Evolutionary conservation across 2,329 filamentous ascomycete genomes (phyloP), one percentile per base, ranked within the genome.

Genomic region (Claviceps purpurea): DNA sequence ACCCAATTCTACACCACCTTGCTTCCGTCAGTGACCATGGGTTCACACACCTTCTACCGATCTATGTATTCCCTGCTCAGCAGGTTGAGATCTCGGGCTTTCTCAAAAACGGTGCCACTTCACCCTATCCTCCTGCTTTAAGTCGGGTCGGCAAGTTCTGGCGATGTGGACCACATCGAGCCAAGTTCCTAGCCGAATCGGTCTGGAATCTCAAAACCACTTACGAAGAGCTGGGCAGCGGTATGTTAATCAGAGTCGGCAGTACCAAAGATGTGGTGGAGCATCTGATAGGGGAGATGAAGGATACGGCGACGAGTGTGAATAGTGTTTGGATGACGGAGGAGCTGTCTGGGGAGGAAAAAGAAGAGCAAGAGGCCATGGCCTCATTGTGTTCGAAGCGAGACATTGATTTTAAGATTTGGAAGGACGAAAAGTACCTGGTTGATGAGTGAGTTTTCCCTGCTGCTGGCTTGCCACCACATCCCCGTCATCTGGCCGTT

Each of bases 41-140:
- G 4, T 81, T 76, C 60, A 86, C 83, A 1, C 84, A 90, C 62
- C 64, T 90, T 1, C 70, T 91, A 1, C 87, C 87, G 7, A 67
- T 89, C 42, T 87, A 82, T 61, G 70, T 88, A 20, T 81, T 89
- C 50, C 73, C 80, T 0, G 77, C 84, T 2, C 73, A 85, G 50
- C 85, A 91, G 59, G 70, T 90, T 22, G 86, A 91, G 62, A 72
- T 87, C 1, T 85, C 83, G 0, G 87, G 87, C 1, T 87, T 91
- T 59, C 67, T 90, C n/a, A 66, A 68, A 14, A 63, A 74, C 46
- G 68, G 72, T 11, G 59, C 67, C 48, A 67, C 70, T 48, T 85
- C 76, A 6, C 87, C 87, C 0, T 89, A 85, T 56, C 81, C 81
- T 0, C 78, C 82, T 60, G 84, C 86, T 3, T 73, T 77, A 53